Evolutionary conservation across 495 filamentous ascomycete genomes (phyloP), one percentile per base, ranked within the genome.

Genomic region (Podospora fimiseda): DNA sequence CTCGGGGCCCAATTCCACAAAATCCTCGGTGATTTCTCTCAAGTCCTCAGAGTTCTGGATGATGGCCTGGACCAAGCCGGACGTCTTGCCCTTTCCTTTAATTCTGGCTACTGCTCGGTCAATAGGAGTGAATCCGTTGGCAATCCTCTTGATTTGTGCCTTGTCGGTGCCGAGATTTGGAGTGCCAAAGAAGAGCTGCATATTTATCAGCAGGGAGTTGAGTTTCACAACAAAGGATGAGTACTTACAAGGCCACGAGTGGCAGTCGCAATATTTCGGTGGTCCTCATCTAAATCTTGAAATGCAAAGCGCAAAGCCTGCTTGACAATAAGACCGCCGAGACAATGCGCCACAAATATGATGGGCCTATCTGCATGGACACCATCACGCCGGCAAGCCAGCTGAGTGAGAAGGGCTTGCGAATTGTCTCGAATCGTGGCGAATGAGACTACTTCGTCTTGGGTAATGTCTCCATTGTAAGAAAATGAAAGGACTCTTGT

Each of bases 241-340:
- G 15, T 23, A 51, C 56, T 42, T 43, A 59, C 56, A 24, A 59
- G 9, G 3, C 44, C 42, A 4, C 22, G 15, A 0, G 56, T 58
- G 9, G 51, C 51, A 9, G 20, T 1, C 2, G 45, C 46, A n/a
- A 54, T 47, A 2, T 38, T 36, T 40, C 43, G 48, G 3, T 23
- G 7, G 27, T 4, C 4, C 22, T 58, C 50, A 27, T 43, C 42
- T 18, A 30, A 6, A 45, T n/a, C n/a, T n/a, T n/a, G n/a, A n/a
- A n/a, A n/a, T n/a, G 56, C 50, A 37, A 47, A 27, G n/a, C 42
- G 37, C 20, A 58, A n/a, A 14, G 56, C 56, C 39, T 58, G 47
- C 23, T 58, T 58, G 24, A 51, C 51, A 13, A 58, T 54, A 16
- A 58, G 41, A 1, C 56, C 56, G 2, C 56, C 56, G 9, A 58